Base-by-base conservation (phyloP, 2,329 filamentous ascomycete species). In the Calonectria hongkongensis region DNA sequence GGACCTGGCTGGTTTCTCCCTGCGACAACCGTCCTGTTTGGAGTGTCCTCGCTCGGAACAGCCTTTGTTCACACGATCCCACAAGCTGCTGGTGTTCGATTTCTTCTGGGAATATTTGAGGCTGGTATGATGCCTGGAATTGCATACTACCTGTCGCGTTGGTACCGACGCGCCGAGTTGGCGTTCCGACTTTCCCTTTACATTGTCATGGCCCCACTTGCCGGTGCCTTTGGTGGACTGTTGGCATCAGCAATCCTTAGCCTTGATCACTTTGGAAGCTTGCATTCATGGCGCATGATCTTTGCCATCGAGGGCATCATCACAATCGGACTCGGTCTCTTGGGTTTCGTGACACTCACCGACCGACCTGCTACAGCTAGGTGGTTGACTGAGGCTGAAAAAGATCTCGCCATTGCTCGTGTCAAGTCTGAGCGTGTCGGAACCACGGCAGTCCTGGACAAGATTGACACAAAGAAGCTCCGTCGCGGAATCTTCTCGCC, bases 141-240 rank as follows among this genome's bases (percentile, higher is more conserved):
- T 33, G 91, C 91, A 0, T 93, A 93, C 79, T 93, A 92, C 74
- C 81, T 92, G 47, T 90, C 87, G 0, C 83, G 91, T 45, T 93
- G 91, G 91, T 94, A 93, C 74, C 84, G 90, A 10, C 85, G 90
- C 39, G 88, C 86, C 63, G 92, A 94, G 80, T 84, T 93, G 4
- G 88, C 89, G 0, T 93, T 93, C 80, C 88, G 91, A 0, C 83
- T 93, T 1, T 89, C 90, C 0, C 82, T 92, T 9, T 93, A 92
- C 81, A 90, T 93, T 51, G 90, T 92, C 50, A 92, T 91, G 86
- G 89, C 91, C 0, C 89, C 91, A 0, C 84, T 93, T 0, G 91
- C 92, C 0, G 92, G 92, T 7, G 91, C 91, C 0, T 93, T 94
- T 72, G 92, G 92, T 2, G 92, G 92, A 0, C 85, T 94, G 0